Base-by-base conservation (phyloP, 768 basidiomycete species). In the Botryobasidium botryosum region DNA sequence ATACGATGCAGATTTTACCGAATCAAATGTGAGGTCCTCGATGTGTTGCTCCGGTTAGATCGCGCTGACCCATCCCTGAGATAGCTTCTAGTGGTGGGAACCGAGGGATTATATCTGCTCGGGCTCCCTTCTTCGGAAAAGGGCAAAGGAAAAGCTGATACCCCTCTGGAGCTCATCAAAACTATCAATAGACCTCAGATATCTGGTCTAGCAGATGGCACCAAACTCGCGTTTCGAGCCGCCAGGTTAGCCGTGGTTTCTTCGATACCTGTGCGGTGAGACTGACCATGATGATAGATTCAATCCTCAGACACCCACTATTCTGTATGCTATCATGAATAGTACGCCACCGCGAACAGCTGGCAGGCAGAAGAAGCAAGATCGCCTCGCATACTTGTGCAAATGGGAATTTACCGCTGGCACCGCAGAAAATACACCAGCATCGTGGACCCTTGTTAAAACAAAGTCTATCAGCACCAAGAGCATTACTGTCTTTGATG, bases 401-500 rank as follows among this genome's bases (percentile, higher is more conserved):
- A 21, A 27, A 13, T 92, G 80, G 87, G 74, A 79, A 21, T 27
- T 8, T 13, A 10, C 10, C 10, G 23, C 8, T 12, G 23, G 8
- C 23, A 28, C 20, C 24, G 40, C 23, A 26, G 38, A 40, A 37
- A 43, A 33, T n/a, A 31, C 52, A 68, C 76, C 12, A 69, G 17
- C 70, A 68, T n/a, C n/a, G 2, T 86, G 86, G 83, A 69, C 67
- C 15, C 61, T 77, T 4, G 67, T 74, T 4, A 77, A 73, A 48
- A 66, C 67, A 20, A 69, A 79, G 45, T 85, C 86, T 56, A 66
- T 90, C 3, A 75, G 77, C 23, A 79, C 81, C 48, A 76, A 77
- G 50, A 78, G 80, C 17, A 54, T 94, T 25, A 96, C 92, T 8
- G 82, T 78, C 54, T 80, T 97, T 56, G 86, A 87, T 56, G 62